Evolutionary conservation across 2,329 filamentous ascomycete genomes (phyloP), one percentile per base, ranked within the genome.

Genomic region (Cladophialophora exuberans): DNA sequence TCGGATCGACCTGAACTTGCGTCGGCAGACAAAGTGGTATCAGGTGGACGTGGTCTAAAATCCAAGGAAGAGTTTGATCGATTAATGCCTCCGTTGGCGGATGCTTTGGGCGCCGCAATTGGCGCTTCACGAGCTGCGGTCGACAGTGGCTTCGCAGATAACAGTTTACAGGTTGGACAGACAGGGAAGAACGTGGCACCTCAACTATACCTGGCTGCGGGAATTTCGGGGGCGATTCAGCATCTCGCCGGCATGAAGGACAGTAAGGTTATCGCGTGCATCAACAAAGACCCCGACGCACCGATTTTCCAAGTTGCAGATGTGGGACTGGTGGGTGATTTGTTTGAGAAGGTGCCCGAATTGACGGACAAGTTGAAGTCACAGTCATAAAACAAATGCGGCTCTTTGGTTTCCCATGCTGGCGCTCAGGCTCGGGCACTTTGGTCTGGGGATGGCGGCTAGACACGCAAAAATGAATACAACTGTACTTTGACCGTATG

Each of bases 221-320:
- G 94, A 69, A 97, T 99, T 66, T 96, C 90, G 6, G 94, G 94
- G 50, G 94, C 94, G 18, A 99, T 99, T 65, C 94, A 99, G 77
- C 94, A 99, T 79, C 75, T 99, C 75, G 94, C 94, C 26, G 94
- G 94, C 70, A 99, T 99, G 94, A 99, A 99, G 83, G 94, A 99
- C 71, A 97, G 91, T 79, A 99, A 99, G 79, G 94, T 99, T 56
- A 99, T 99, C 76, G 94, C 93, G 18, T 90, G 90, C 11, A 97
- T 99, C 70, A 99, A 99, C 81, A 99, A 99, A 79, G 94, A 99
- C 69, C 79, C 86, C 3, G 94, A 99, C 73, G 94, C 94, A 54
- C 94, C 94, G 25, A 99, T 99, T 66, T 99, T 99, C 81, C 94
- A 99, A 76, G 85, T 99, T 56, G 94, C 94, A 3, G 94, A 99